phyloP scores from a whole-genome alignment of 192 early-diverging fungal genomes.

The Coemansia sp. region DNA sequence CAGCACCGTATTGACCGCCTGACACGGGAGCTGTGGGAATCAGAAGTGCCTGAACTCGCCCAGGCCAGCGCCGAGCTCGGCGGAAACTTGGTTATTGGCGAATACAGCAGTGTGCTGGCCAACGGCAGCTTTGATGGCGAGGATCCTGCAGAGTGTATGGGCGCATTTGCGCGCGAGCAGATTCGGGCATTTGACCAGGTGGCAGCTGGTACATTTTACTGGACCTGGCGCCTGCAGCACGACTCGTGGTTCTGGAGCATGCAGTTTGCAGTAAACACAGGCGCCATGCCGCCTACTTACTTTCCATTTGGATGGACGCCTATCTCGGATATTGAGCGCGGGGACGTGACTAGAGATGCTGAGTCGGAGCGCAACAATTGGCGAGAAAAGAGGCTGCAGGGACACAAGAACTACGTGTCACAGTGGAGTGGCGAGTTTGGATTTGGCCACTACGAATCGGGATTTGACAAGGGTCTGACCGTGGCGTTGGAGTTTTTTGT shows the following conservation, averaged over 20 bases:
- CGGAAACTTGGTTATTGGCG: slow-evolving; percentile 13
- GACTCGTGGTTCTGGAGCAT: slow-evolving; percentile 19
- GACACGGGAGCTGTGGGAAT: slow-evolving; percentile 4
- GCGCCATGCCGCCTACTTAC: slow-evolving; percentile 3
- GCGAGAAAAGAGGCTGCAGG: slow-evolving; percentile 3
- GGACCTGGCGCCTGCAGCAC: slow-evolving; percentile 15
- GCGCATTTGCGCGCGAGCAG: slow-evolving; percentile 1
- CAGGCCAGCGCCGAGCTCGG: background rate
- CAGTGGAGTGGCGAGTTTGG: slow-evolving; percentile 5
- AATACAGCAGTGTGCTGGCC: slow-evolving; percentile 11
- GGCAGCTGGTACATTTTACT: slow-evolving; percentile 5
- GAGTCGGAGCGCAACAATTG: background rate
- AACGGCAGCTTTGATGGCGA: slow-evolving; percentile 13
- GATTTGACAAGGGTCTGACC: slow-evolving; percentile 9
- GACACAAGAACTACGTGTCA: slow-evolving; percentile 6
- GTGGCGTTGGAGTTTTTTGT: background rate
- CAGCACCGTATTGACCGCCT: background rate
- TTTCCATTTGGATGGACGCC: slow-evolving; percentile 6
- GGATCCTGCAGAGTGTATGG: slow-evolving; percentile 10
- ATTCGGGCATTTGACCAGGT: slow-evolving; percentile 1
- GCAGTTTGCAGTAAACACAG: slow-evolving; percentile 6
- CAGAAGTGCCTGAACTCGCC: background rate
- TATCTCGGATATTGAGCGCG: background rate
- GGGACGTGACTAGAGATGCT: background rate
- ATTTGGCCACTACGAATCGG: slow-evolving; percentile 7